These are phyloP conservation scores for Eragrostis curvula DNA, from an alignment of 176 grass and related monocot species.

Conservation along the genomic window DNA sequence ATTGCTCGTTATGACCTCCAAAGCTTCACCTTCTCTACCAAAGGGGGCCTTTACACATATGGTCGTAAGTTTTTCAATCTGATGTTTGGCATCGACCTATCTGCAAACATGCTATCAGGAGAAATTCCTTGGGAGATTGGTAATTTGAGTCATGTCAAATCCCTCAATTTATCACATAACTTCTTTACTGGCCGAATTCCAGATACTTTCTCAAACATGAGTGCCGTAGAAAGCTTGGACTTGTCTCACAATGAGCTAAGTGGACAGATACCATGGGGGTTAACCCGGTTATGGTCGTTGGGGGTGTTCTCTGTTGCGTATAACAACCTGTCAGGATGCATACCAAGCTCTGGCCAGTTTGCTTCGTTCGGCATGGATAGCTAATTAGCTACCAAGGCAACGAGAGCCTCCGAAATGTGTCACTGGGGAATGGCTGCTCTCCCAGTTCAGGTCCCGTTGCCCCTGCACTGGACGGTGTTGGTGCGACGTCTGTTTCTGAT, in stretches of 20 bases:
- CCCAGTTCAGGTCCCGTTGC: conserved; percentile 1
- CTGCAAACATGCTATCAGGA: conserved; percentile 23
- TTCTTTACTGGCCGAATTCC: conserved; percentile 32
- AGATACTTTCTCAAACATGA: conserved; percentile 26
- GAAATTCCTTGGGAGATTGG: conserved; percentile 39
- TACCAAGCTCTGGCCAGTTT: conserved; percentile 3
- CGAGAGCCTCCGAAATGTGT: not conserved
- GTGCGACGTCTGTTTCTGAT: no score
- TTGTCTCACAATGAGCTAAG: conserved; percentile 41
- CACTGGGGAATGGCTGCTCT: not conserved
- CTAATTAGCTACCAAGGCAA: conserved; percentile 11
- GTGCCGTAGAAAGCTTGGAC: conserved; percentile 41
- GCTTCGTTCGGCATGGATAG: not conserved
- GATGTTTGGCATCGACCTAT: conserved; percentile 38
- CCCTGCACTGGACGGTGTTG: no score
- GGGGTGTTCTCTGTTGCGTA: not conserved
- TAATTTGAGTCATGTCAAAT: conserved; percentile 26
- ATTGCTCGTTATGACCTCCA: no score
- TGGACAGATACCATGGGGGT: not conserved
- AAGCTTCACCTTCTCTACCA: conserved; percentile 12
- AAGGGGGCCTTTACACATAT: conserved; percentile 17
- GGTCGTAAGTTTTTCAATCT: not conserved
- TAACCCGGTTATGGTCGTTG: not conserved
- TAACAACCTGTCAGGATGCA: conserved; percentile 15
- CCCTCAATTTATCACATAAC: conserved; percentile 41